Base-by-base conservation (phyloP, 2,329 filamentous ascomycete genomes). In the Cadophora gregata region DNA sequence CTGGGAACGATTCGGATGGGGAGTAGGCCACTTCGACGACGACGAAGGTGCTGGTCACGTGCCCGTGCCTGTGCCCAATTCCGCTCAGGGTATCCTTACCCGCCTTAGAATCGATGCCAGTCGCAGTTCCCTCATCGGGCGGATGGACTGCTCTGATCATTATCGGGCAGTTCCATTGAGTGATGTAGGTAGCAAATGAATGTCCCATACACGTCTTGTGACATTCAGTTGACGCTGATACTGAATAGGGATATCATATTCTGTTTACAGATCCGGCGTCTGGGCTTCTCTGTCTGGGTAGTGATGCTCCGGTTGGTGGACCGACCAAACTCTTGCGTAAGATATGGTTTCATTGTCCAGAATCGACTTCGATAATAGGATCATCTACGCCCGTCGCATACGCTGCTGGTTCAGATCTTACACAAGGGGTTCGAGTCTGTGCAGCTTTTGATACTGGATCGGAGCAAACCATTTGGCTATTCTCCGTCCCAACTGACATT, bases 161-260 rank as follows among this genome's bases (percentile, higher is more conserved):
- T 90, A 88, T 72, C 84, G 83, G 55, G 88, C 88, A 1, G 78
- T 90, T 14, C 88, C 89, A 3, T 75, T 91, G 47, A 88, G 86
- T 68, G 89, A 91, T 74, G 88, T 63, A 8, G 33, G 61, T 55
- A 12, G 16, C 38, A 2, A n/a, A n/a, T 47, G 3, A 56, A 38
- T 16, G 24, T 42, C 19, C 9, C n/a, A 7, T 27, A 9, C 6
- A 2, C 7, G 14, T 56, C 8, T 58, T 38, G 4, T 53, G 29
- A 27, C 31, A 38, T 21, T 25, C 48, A 29, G n/a, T n/a, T n/a
- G 27, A 27, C 4, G 36, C 58, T 60, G 3, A 62, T 38, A 12
- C 50, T 38, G n/a, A 7, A 14, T 42, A 63, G 61, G 61, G 88
- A 1, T 79, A 85, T 64, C 87, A 91, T 71, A 80, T 91, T 42